Conservation (phyloP, 2,329 filamentous ascomycete species). For the Diaporthe amygdali region DNA sequence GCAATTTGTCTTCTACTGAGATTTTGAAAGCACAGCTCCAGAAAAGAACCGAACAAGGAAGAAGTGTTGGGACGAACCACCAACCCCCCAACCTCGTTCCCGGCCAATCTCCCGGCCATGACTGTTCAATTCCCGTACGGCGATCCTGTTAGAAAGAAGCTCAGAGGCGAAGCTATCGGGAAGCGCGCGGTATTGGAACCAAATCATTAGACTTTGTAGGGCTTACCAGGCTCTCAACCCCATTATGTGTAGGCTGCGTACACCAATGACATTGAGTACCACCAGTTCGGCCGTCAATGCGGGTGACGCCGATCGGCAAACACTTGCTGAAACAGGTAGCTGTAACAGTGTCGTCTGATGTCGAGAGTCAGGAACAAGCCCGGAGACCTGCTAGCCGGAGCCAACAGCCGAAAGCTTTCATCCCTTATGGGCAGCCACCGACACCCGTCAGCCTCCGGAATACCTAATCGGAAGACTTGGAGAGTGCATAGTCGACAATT, state of each 20-base stretch:
- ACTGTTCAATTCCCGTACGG: background rate
- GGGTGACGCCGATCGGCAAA: background rate
- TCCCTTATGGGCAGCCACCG: background rate
- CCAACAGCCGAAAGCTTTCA: background rate
- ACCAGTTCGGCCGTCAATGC: background rate
- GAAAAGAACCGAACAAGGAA: too few relatives aligned
- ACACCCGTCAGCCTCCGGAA: background rate
- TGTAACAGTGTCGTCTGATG: slow-evolving; percentile 2
- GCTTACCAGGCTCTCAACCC: background rate
- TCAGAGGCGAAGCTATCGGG: too few relatives aligned
- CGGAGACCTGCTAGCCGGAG: background rate
- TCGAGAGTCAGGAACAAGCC: background rate
- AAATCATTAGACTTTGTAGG: background rate
- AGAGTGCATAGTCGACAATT: background rate
- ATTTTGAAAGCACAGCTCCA: too few relatives aligned
- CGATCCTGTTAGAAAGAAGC: background rate
- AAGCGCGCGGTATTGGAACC: background rate
- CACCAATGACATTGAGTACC: background rate
- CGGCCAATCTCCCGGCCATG: too few relatives aligned
- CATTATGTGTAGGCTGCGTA: background rate
- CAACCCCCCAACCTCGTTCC: too few relatives aligned
- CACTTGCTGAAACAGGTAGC: slow-evolving; percentile 2
- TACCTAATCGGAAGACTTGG: background rate
- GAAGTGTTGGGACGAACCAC: too few relatives aligned
- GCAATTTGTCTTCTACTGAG: too few relatives aligned